Conservation (phyloP, 2,329 filamentous ascomycete species). For the Juglanconis sp. region DNA sequence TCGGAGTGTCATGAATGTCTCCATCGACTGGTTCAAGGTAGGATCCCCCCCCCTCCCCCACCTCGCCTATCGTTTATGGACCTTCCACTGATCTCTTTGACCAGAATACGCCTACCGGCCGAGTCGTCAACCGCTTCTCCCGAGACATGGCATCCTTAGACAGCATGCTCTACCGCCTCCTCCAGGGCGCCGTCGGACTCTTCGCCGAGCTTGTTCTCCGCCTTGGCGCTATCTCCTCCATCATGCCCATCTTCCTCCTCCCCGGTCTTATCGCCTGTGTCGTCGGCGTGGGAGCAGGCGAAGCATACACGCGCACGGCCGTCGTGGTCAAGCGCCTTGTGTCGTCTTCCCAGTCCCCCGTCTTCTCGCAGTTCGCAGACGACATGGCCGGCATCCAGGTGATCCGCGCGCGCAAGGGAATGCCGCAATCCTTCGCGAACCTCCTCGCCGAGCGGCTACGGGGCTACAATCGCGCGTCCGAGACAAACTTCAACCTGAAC, state of each 20-base stretch:
- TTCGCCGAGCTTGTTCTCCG: conserved; percentile 32
- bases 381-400: conserved; percentile 29
- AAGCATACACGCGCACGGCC: conserved; percentile 43
- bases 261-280: conserved; percentile 37
- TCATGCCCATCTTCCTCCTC: conserved; percentile 42
- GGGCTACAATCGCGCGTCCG: conserved; percentile 42
- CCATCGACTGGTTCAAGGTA: conserved; percentile 54
- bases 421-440: conserved; percentile 44
- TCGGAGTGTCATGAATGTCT: conserved; percentile 48
- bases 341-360: conserved; percentile 44
- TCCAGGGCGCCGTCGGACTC: conserved; percentile 41
- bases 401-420: conserved; percentile 46
- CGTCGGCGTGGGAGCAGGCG: conserved; percentile 37
- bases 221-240: conserved; percentile 37
- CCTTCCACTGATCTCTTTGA: not conserved
- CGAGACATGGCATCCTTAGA: conserved; percentile 53
- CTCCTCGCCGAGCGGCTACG: conserved; percentile 50
- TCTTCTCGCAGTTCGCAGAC: conserved; percentile 53
- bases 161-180: conserved; percentile 41
- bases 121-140: conserved; percentile 30
- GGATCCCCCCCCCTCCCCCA: not conserved
- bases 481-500: conserved; percentile 54
- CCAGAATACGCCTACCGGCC: conserved; percentile 31
- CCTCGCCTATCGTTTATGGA: not conserved
- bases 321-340: conserved; percentile 39